Conservation (phyloP, 371 early-diverging fungal genomes). For the Circinella minor region DNA sequence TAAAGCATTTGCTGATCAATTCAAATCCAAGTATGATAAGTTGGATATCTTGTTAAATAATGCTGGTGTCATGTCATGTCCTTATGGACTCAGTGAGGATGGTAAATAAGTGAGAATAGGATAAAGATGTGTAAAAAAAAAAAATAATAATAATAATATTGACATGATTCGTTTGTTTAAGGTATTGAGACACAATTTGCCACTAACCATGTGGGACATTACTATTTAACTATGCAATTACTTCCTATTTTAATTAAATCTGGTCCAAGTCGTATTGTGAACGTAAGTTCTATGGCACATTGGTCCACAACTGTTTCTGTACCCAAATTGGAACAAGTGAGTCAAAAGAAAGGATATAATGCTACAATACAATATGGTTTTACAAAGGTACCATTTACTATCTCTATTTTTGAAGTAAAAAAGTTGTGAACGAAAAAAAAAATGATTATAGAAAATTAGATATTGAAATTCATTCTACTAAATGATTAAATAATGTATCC, state of each 20-base stretch:
- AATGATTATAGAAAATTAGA: too few relatives aligned
- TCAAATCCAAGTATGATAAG: conserved; percentile 45
- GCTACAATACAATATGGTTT: conserved; percentile 22
- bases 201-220: conserved; percentile 81
- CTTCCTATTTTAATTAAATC: conserved; percentile 63
- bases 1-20: conserved; percentile 55
- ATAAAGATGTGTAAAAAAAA: neutral
- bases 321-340: conserved; percentile 40
- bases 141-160: neutral
- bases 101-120: conserved; percentile 40
- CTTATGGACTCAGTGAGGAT: conserved; percentile 66
- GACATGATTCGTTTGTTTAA: neutral
- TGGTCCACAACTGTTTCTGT: conserved; percentile 33
- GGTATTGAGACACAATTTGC: conserved; percentile 43
- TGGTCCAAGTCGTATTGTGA: conserved; percentile 61
- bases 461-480: too few relatives aligned
- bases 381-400: conserved; percentile 18
- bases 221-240: conserved; percentile 66
- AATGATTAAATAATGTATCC: neutral
- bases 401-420: neutral
- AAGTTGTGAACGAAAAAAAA: neutral
- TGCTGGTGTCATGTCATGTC: conserved; percentile 75
- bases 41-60: conserved; percentile 72
- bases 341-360: conserved; percentile 43
- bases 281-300: conserved; percentile 55